Conservation (phyloP, 257 asterid genomes). For the Nicotiana sylvestris region DNA sequence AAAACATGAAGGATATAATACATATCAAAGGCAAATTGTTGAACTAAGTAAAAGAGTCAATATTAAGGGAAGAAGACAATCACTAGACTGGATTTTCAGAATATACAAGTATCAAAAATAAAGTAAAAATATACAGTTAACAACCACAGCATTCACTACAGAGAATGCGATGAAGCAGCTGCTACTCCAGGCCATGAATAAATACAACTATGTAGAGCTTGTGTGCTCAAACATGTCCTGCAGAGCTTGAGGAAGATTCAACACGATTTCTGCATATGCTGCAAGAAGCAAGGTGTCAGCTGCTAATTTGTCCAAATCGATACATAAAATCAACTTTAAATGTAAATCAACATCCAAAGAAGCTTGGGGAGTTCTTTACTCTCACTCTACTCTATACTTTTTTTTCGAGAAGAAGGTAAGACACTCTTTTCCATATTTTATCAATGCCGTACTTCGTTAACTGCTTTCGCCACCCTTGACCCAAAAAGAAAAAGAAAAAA, state of each 20-base stretch:
- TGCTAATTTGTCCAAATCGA: not conserved
- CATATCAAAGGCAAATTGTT: not conserved
- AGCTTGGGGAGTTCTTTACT: not conserved
- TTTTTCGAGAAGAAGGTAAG: not conserved
- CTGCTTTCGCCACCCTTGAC: not conserved
- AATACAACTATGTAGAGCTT: constrained; percentile 26
- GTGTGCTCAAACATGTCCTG: constrained; percentile 43
- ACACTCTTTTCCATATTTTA: not conserved
- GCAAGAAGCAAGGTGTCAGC: constrained; percentile 17
- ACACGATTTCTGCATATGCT: constrained; percentile 93
- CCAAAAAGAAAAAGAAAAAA: not conserved
- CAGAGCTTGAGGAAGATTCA: constrained; percentile 70
- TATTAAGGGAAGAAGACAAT: not conserved
- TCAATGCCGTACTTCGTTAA: not conserved
- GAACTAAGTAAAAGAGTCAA: not conserved
- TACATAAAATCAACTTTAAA: not conserved
- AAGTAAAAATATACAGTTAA: not conserved
- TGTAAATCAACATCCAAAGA: not conserved
- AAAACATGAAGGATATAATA: not conserved
- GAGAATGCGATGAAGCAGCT: not conserved
- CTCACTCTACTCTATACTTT: not conserved
- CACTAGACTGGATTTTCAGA: not conserved
- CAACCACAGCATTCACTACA: not conserved
- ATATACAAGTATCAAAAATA: not conserved
- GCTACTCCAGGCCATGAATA: not conserved